Evolutionary conservation across 805 yeast species (phyloP), one percentile per base, ranked within the genome.

Genomic region (Yamadazyma sp.): DNA sequence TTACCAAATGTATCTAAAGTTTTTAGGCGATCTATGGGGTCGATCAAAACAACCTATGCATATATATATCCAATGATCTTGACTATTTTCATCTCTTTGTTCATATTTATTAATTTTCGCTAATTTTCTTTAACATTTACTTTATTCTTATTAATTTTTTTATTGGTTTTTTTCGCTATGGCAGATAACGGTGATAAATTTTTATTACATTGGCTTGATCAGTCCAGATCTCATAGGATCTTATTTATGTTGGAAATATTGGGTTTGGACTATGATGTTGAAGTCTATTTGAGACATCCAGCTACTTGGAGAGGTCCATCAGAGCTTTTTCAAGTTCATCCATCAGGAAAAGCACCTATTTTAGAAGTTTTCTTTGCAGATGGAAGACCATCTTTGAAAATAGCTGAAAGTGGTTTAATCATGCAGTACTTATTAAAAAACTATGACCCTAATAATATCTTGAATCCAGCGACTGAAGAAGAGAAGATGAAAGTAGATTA

Each of bases 211-310:
- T 56, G 74, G 70, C 68, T 78, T 29, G 69, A 69, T 36, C 59
- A 69, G 12, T 80, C 86, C 4, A 65, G 89, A 49, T 59, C 86
- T 1, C 76, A 71, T 35, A 65, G 88, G 36, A 65, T 80, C 7
- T 49, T 76, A 20, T 82, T 86, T 84, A 57, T 78, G 30, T 58
- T 83, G n/a, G 86, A 80, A 40, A 73, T 78, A 33, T 58, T 83
- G 10, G 65, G 64, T 9, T 49, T 81, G 5, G 74, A 73, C 17
- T 82, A 78, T 48, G 75, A 72, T 10, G 56, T 80, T 13, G 70
- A 75, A 43, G 50, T 70, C 3, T 79, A 76, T 53, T 56, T 70
- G 38, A 67, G 88, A 32, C 62, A 73, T 42, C 60, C 65, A 2
- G 56, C 60, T 7, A 62, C 66, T 13, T 65, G 66, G 56, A 58